Evolutionary conservation across 2,329 filamentous ascomycete genomes (phyloP).

Genomic region (Alternaria tenuissima): DNA sequence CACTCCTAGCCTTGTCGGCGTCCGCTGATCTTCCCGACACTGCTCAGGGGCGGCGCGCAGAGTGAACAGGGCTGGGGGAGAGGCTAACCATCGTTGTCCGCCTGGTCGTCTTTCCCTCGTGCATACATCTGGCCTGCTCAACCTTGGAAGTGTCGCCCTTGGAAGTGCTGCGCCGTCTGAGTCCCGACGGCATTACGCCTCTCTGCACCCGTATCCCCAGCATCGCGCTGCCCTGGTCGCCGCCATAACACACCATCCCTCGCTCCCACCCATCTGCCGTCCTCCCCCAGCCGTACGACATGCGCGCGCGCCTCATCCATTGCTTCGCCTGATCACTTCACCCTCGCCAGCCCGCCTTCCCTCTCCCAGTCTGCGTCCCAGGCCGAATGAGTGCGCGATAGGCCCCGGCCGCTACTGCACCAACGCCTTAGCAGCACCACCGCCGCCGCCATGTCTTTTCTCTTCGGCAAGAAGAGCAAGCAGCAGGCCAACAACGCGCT

Average conservation of each 20-base stretch:
- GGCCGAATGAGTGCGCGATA: constrained; percentile 46
- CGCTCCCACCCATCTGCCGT: constrained; percentile 5
- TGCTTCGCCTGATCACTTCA: constrained; percentile 13
- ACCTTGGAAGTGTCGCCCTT: constrained; percentile 9
- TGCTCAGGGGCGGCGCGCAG: constrained; percentile 22
- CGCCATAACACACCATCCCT: too few species aligned
- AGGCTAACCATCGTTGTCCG: constrained; percentile 9
- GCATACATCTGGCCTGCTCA: constrained; percentile 6
- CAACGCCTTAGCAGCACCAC: constrained; percentile 23
- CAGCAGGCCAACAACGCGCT: constrained; percentile 53
- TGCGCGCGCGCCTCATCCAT: constrained; percentile 19
- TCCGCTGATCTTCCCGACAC: constrained; percentile 22
- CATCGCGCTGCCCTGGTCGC: background rate
- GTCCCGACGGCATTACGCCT: background rate
- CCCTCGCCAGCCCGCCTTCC: background rate
- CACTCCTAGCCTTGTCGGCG: constrained; percentile 11
- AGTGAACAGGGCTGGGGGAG: constrained; percentile 8
- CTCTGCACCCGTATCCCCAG: constrained; percentile 9
- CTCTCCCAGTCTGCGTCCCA: constrained; percentile 2
- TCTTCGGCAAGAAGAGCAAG: constrained; percentile 60
- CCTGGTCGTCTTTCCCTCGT: constrained; percentile 12
- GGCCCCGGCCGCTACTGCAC: constrained; percentile 33
- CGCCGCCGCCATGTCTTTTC: constrained; percentile 58
- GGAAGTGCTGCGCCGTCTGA: constrained; percentile 9
- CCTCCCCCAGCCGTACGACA: constrained; percentile 18